phyloP scores from a whole-genome alignment of 2,329 filamentous ascomycete species.

The Trichoderma afroharzianum region DNA sequence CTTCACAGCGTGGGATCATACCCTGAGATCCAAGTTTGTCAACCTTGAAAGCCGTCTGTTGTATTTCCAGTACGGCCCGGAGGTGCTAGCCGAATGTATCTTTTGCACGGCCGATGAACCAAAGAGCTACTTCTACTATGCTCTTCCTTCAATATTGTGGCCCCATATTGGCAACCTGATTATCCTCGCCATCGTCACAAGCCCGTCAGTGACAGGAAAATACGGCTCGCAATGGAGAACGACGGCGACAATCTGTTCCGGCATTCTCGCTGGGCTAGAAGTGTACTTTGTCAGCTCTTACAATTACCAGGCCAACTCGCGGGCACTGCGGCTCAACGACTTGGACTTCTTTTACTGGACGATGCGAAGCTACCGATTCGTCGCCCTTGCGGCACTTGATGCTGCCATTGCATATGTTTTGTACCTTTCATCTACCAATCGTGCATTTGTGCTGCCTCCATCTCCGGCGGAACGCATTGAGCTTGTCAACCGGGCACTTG shows the following conservation, averaged over 20 bases:
- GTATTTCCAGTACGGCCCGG: conserved; percentile 80
- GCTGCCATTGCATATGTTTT: conserved; percentile 59
- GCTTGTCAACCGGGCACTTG: conserved; percentile 51
- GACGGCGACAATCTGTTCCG: conserved; percentile 61
- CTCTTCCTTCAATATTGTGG: conserved; percentile 65
- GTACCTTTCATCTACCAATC: conserved; percentile 75
- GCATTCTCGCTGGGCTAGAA: conserved; percentile 60
- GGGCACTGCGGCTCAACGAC: conserved; percentile 58
- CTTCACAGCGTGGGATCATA: conserved; percentile 58
- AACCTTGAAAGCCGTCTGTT: conserved; percentile 70
- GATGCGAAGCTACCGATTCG: conserved; percentile 57
- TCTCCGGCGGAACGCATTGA: conserved; percentile 65
- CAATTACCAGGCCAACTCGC: conserved; percentile 61
- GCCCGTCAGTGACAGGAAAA: conserved; percentile 58
- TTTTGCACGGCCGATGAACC: conserved; percentile 75
- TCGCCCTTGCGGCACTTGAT: conserved; percentile 65
- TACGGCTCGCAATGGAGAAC: conserved; percentile 67
- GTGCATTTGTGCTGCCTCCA: conserved; percentile 65
- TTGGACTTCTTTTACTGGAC: conserved; percentile 71
- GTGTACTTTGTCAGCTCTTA: conserved; percentile 63
- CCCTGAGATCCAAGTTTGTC: conserved; percentile 65
- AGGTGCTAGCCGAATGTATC: conserved; percentile 68
- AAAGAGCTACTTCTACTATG: conserved; percentile 73
- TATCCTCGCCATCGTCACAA: conserved; percentile 70
- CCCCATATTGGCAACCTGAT: conserved; percentile 80